Percentiles rank a stretch among this genome's conserved stretches.
Evolutionary conservation across 2,329 filamentous ascomycete genomes (phyloP).

Genomic region (Laburnicola sp.): DNA sequence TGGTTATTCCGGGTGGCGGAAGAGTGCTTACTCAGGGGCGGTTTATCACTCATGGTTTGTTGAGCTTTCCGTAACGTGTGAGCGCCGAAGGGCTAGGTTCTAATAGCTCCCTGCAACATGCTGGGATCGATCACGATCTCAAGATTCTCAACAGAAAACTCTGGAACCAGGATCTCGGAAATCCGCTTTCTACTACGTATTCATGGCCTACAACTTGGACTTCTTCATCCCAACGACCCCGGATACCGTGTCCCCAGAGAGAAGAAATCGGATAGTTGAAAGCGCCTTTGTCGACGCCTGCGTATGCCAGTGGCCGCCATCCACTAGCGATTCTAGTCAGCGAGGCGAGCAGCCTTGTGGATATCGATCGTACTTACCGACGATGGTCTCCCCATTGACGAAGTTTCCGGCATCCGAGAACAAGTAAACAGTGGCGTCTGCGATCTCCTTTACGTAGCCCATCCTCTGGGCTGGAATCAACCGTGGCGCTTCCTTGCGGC

Average conservation of each 20-base stretch:
- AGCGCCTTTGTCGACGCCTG: slow-evolving; percentile 42
- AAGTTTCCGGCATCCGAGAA: slow-evolving; percentile 86
- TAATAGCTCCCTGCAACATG: not conserved
- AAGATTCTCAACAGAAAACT: not conserved
- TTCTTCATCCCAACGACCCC: slow-evolving; percentile 63
- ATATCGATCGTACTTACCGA: slow-evolving; percentile 59
- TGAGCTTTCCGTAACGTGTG: too few relatives aligned
- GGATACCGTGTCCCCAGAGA: slow-evolving; percentile 57
- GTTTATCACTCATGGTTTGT: too few relatives aligned
- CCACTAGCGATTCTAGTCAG: slow-evolving; percentile 45
- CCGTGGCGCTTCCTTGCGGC: slow-evolving; percentile 34
- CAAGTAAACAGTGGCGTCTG: slow-evolving; percentile 86
- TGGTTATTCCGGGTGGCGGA: too few relatives aligned
- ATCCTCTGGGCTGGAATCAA: slow-evolving; percentile 72
- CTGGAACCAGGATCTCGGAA: not conserved
- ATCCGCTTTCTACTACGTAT: not conserved
- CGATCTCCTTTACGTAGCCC: slow-evolving; percentile 83
- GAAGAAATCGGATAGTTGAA: slow-evolving; percentile 60
- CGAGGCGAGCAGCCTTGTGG: not conserved
- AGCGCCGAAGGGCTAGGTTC: not conserved
- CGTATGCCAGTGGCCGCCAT: slow-evolving; percentile 57
- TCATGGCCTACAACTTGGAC: slow-evolving; percentile 53
- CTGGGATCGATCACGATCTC: not conserved
- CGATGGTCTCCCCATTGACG: slow-evolving; percentile 79
- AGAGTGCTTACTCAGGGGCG: too few relatives aligned